Conservation (phyloP, 768 basidiomycete species). For the Rhodocollybia butyracea region DNA sequence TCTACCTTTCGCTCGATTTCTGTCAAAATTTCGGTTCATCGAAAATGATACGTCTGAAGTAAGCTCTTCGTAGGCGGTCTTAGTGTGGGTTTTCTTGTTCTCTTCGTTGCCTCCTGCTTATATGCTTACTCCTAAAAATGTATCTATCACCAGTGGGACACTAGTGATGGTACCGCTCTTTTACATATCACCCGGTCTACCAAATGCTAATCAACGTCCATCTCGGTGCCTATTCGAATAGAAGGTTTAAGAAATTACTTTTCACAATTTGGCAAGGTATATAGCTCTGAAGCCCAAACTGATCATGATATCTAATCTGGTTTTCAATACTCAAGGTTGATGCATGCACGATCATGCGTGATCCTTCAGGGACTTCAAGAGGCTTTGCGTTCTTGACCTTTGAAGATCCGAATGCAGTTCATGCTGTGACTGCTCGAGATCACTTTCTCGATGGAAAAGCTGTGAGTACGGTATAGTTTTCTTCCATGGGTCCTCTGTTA, state of each 20-base stretch:
- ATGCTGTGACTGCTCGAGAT: conserved; percentile 59
- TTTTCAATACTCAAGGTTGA: conserved; percentile 49
- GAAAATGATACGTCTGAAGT: conserved; percentile 50
- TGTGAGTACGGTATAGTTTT: conserved; percentile 32
- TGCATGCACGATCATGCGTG: conserved; percentile 85
- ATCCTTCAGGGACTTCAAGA: conserved; percentile 68
- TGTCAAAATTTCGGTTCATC: no score
- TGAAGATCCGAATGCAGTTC: conserved; percentile 61
- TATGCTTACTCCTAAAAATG: no score
- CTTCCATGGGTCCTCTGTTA: neutral
- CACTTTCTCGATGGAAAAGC: conserved; percentile 79
- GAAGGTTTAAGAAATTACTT: conserved; percentile 71
- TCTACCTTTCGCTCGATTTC: no score
- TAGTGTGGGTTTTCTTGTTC: no score
- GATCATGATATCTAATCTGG: neutral
- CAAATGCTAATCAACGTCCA: conserved; percentile 33
- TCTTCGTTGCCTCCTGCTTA: no score
- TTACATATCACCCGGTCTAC: conserved; percentile 21
- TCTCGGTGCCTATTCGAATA: conserved; percentile 27
- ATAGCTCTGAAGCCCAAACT: no score
- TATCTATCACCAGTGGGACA: no score
- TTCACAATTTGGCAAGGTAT: conserved; percentile 75
- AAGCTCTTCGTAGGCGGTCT: conserved; percentile 92
- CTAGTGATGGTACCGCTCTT: conserved; percentile 73
- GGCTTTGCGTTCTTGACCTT: conserved; percentile 88